phyloP scores from a whole-genome alignment of 805 yeast genomes.

The Starmerella stellata region DNA sequence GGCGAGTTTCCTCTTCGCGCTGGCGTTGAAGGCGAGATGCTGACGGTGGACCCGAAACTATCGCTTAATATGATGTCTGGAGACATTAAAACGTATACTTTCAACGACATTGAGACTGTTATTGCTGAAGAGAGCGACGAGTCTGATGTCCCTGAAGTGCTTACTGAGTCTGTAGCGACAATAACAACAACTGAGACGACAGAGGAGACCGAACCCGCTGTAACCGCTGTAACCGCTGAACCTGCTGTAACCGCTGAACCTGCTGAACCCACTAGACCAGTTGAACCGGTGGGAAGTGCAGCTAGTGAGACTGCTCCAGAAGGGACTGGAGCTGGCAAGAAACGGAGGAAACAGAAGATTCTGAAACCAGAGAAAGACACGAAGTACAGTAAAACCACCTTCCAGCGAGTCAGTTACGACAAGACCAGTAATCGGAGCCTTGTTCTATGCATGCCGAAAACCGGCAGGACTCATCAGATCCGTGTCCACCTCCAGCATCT shows the following conservation, averaged over 20 bases:
- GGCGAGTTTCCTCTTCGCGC: conserved; percentile 66
- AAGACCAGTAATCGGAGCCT: conserved; percentile 36
- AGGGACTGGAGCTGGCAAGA: no score
- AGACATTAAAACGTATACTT: no score
- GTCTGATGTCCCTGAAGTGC: no score
- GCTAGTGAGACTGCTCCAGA: background rate
- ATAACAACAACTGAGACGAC: background rate
- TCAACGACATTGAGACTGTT: no score
- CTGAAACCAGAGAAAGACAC: conserved; percentile 12
- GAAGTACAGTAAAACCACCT: conserved; percentile 61
- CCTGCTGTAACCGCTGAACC: background rate
- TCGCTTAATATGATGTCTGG: conserved; percentile 41
- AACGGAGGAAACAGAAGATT: no score
- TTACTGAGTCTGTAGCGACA: no score
- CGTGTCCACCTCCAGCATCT: conserved; percentile 77
- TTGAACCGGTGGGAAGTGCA: background rate
- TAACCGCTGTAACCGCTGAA: background rate
- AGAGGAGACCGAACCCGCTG: background rate
- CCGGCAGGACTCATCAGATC: conserved; percentile 93
- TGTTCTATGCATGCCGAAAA: conserved; percentile 67
- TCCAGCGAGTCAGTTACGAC: conserved; percentile 51
- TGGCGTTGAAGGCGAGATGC: conserved; percentile 47
- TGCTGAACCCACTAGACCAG: background rate
- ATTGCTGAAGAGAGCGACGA: no score
- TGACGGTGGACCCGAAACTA: conserved; percentile 54